Base-by-base conservation (phyloP, 2,329 filamentous ascomycete genomes). In the Tolypocladium nubicola region DNA sequence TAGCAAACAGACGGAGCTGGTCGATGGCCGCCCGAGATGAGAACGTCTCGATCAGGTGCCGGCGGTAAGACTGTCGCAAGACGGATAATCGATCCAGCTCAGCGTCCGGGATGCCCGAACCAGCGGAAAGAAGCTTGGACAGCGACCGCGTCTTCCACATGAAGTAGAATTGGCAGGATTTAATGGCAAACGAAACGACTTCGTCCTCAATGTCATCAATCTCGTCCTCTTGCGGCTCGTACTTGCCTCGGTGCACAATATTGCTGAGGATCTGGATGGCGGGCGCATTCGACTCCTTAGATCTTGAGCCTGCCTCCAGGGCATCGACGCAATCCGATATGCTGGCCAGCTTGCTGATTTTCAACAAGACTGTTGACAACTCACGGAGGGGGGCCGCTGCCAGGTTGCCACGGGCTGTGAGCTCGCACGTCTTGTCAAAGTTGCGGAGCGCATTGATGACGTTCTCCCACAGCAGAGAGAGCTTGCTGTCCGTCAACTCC, bases 401-500 rank as follows among this genome's bases (percentile, higher is more conserved):
- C 49, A 96, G 76, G 57, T 86, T 86, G 41, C 87, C 87, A 54
- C 90, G 85, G 21, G 78, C 76, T 19, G 84, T 82, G n/a, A 96
- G 79, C 61, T 90, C 85, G 62, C 84, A 85, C 21, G 84, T 85
- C 64, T 85, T 82, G 60, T 87, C 83, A 56, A 94, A 82, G 58
- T 85, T 82, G 58, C 86, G 81, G 41, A 99, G 79, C 2, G 87
- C 82, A 63, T 87, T 86, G 56, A 90, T 80, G 6, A 86, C 84
- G 62, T 91, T 89, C 62, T 97, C 91, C 91, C 94, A 97, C 7
- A 97, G 76, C 49, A 85, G 79, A 33, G 88, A 84, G 11, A 97
- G 76, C 68, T 93, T 96, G 67, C 79, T 82, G 61, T 94, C 88
- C 1, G 91, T 87, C 14, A 90, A 76, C 65, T 99, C 94, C 63